phyloP scores from a whole-genome alignment of 495 filamentous ascomycete genomes.

The Aspergillus incahuasiensis region DNA sequence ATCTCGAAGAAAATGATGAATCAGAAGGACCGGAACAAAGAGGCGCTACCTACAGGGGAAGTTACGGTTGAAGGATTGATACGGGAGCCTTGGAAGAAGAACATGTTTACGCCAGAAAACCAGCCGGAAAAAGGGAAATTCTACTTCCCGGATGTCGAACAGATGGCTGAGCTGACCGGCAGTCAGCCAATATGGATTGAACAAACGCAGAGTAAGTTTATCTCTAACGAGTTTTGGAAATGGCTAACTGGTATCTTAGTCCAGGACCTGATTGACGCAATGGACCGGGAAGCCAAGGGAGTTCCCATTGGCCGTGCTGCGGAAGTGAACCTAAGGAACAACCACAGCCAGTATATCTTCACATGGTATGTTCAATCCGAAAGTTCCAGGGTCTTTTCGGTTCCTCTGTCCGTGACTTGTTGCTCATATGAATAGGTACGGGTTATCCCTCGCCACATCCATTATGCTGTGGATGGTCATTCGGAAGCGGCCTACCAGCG shows the following conservation, averaged over 20 bases:
- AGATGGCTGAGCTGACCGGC: conserved; percentile 85
- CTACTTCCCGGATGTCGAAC: conserved; percentile 87
- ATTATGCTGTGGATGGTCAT: conserved; percentile 95
- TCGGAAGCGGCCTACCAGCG: conserved; percentile 72
- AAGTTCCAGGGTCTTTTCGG: background rate
- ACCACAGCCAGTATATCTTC: conserved; percentile 96
- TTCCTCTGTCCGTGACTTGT: background rate
- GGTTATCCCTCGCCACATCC: conserved; percentile 76
- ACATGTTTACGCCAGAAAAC: conserved; percentile 93
- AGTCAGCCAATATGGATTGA: conserved; percentile 93
- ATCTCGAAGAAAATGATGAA: conserved; percentile 64
- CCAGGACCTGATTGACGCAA: conserved; percentile 67
- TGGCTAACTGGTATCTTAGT: conserved; percentile 43
- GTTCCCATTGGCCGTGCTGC: conserved; percentile 87
- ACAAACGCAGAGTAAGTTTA: conserved; percentile 76
- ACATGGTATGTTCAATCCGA: conserved; percentile 68
- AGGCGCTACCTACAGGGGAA: conserved; percentile 57
- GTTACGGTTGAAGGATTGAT: conserved; percentile 80
- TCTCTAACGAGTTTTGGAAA: background rate
- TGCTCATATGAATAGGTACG: conserved; percentile 63
- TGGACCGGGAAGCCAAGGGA: conserved; percentile 71
- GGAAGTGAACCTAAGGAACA: conserved; percentile 92
- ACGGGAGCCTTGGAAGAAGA: conserved; percentile 90
- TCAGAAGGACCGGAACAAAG: conserved; percentile 51
- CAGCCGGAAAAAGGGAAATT: conserved; percentile 76